Percentiles rank a stretch among this genome's conserved stretches.
Evolutionary conservation across 805 yeast species (phyloP).

Genomic region (Deakozyma indianensis): DNA sequence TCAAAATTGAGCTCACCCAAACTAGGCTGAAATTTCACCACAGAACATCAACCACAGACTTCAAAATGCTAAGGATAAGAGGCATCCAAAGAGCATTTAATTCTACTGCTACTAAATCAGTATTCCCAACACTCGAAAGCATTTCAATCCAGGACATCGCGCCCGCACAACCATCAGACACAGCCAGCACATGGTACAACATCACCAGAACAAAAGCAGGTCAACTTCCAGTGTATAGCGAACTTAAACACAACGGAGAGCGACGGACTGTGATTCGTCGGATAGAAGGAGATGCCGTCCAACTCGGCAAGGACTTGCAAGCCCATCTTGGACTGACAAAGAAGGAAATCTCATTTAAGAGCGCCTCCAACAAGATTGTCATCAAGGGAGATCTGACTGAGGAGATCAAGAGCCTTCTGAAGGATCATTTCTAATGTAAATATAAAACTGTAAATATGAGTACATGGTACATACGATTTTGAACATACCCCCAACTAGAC

Average conservation of each 20-base stretch:
- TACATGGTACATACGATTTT: no score
- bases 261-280: slow-evolving; percentile 62
- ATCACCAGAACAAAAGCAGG: slow-evolving; percentile 26
- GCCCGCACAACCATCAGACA: not conserved
- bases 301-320: slow-evolving; percentile 53
- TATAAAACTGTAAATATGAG: not conserved
- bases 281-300: slow-evolving; percentile 52
- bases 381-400: slow-evolving; percentile 33
- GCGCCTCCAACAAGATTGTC: slow-evolving; percentile 38
- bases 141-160: not conserved
- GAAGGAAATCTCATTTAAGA: slow-evolving; percentile 32
- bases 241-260: slow-evolving; percentile 44
- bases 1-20: no score
- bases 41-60: no score
- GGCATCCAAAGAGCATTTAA: not conserved
- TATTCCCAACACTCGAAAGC: not conserved
- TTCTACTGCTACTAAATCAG: not conserved
- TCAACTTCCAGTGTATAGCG: slow-evolving; percentile 70
- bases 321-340: slow-evolving; percentile 31
- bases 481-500: slow-evolving; percentile 24
- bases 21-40: no score
- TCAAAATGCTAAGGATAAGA: no score
- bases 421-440: slow-evolving; percentile 16
- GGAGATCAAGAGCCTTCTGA: slow-evolving; percentile 24
- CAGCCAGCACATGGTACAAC: slow-evolving; percentile 8